Percentiles rank a stretch among this genome's conserved stretches.
Conservation (phyloP, 768 basidiomycete species). For the Amanita rimosa region DNA sequence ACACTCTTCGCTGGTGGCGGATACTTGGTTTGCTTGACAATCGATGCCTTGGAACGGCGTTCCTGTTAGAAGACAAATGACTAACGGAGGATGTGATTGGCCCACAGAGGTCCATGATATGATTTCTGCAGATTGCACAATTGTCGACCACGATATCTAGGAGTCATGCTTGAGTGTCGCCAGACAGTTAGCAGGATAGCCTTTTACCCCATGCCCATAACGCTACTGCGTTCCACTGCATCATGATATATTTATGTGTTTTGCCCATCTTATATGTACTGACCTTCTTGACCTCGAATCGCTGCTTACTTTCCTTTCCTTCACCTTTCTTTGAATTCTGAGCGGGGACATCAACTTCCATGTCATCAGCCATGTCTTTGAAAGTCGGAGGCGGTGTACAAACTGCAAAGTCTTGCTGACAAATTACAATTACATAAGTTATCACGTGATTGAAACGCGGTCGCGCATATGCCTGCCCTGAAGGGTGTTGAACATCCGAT, state of each 20-base stretch:
- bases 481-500: conserved; percentile 14
- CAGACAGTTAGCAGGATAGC: conserved; percentile 7
- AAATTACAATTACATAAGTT: neutral
- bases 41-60: conserved; percentile 71
- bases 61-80: conserved; percentile 4
- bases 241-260: conserved; percentile 4
- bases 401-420: no score
- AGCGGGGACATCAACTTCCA: conserved; percentile 49
- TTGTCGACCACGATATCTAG: conserved; percentile 98
- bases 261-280: conserved; percentile 7
- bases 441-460: conserved; percentile 15
- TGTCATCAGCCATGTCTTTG: conserved; percentile 37
- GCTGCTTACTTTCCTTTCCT: conserved; percentile 47
- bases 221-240: conserved; percentile 96
- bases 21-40: conserved; percentile 98
- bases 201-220: conserved; percentile 95
- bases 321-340: conserved; percentile 46
- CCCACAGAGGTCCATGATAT: conserved; percentile 98
- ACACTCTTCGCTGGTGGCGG: conserved; percentile 92
- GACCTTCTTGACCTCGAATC: conserved; percentile 99
- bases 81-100: neutral
- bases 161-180: neutral
- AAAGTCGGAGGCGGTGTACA: no score
- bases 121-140: conserved; percentile 98
- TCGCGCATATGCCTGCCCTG: conserved; percentile 18